phyloP scores from a whole-genome alignment of 768 basidiomycete genomes.

The Suillus paluster region DNA sequence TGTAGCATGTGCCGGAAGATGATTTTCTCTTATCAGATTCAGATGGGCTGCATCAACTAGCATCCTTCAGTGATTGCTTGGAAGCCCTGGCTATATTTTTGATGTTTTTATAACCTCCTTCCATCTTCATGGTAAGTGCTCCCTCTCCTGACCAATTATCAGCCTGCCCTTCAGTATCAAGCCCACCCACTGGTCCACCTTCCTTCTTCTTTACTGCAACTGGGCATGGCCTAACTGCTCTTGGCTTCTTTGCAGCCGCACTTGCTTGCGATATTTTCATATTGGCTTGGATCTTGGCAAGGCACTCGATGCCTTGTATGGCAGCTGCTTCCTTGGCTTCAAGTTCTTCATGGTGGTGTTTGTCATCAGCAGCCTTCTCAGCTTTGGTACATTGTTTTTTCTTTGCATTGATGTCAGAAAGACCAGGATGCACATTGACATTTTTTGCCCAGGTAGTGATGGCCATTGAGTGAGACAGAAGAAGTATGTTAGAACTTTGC shows the following conservation, averaged over 20 bases:
- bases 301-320: not conserved
- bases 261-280: slow-evolving; percentile 3
- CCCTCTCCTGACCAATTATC: no score
- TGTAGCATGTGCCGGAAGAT: no score
- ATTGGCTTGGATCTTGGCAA: slow-evolving; percentile 6
- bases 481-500: not conserved
- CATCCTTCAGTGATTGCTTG: no score
- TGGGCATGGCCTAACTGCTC: slow-evolving; percentile 8
- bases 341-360: slow-evolving; percentile 4
- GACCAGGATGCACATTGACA: not conserved
- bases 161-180: no score
- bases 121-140: no score
- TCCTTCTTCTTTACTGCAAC: not conserved
- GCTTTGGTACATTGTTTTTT: slow-evolving; percentile 5
- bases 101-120: no score
- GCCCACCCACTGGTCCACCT: no score
- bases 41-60: no score
- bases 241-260: not conserved
- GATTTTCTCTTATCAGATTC: no score
- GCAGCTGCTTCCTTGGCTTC: slow-evolving; percentile 1
- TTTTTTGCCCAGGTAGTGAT: not conserved
- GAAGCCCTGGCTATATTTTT: no score
- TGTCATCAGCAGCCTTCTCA: slow-evolving; percentile 14
- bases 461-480: not conserved
- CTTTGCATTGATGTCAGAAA: not conserved